Percentiles rank a stretch among this genome's conserved stretches.
Conservation (phyloP, 306 rosid genomes). For the Trifolium pratense region DNA sequence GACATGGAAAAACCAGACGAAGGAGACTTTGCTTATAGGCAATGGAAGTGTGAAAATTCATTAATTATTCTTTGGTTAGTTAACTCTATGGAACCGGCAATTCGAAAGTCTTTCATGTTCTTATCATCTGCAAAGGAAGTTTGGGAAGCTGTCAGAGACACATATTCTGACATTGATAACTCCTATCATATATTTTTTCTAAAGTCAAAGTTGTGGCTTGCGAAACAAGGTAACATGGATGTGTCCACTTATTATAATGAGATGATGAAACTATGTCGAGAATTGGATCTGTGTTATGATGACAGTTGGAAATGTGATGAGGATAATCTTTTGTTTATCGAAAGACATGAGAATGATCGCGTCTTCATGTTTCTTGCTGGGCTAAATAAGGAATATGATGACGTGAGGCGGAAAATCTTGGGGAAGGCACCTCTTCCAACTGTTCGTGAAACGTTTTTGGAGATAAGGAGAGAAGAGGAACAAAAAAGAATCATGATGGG, state of each 20-base stretch:
- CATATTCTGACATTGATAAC: not conserved
- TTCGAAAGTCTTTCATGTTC: not conserved
- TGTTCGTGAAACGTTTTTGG: not conserved
- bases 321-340: too few species aligned
- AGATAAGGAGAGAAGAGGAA: not conserved
- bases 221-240: too few species aligned
- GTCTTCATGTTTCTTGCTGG: not conserved
- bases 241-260: too few species aligned
- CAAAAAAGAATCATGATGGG: not conserved
- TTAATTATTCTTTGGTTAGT: not conserved
- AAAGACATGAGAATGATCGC: not conserved
- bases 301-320: too few species aligned
- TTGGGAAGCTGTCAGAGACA: not conserved
- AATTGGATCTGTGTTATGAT: too few species aligned
- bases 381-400: not conserved
- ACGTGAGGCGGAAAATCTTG: not conserved
- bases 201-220: too few species aligned
- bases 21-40: not conserved
- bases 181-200: too few species aligned
- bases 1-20: not conserved
- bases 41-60: not conserved
- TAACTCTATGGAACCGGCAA: not conserved
- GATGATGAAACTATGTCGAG: too few species aligned
- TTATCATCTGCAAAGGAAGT: not conserved
- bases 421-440: not conserved